A percentile compares a stretch with the other conserved stretches of the same genome.
These are phyloP conservation scores for Metahyphopichia silvanorum DNA, from an alignment of 805 yeast genomes.

Conservation along the genomic window DNA sequence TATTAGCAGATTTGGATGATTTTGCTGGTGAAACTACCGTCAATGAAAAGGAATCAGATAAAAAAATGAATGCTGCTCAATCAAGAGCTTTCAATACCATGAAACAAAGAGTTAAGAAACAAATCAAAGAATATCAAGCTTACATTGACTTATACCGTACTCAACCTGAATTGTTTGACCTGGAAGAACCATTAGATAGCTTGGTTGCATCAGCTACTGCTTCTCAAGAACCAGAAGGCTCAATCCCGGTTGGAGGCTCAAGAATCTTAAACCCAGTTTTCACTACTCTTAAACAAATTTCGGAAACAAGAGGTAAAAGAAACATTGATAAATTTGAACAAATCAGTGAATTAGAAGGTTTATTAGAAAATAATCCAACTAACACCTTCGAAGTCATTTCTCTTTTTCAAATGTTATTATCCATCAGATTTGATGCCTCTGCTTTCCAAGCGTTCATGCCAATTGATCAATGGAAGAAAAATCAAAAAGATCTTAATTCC, in stretches of 20 bases:
- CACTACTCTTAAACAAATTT: slow-evolving; percentile 65
- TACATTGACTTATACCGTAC: slow-evolving; percentile 59
- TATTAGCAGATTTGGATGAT: slow-evolving; percentile 71
- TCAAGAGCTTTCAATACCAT: slow-evolving; percentile 84
- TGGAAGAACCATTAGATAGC: slow-evolving; percentile 43
- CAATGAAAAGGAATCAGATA: slow-evolving; percentile 51
- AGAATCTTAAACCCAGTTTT: slow-evolving; percentile 52
- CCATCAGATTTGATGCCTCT: slow-evolving; percentile 82
- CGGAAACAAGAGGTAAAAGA: slow-evolving; percentile 94
- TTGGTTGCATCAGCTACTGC: slow-evolving; percentile 24
- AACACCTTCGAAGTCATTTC: slow-evolving; percentile 73
- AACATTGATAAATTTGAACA: slow-evolving; percentile 83
- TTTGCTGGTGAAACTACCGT: slow-evolving; percentile 51
- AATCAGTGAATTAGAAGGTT: slow-evolving; percentile 63
- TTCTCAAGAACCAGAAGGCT: slow-evolving; percentile 29
- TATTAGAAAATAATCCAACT: slow-evolving; percentile 34
- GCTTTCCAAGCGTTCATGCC: slow-evolving; percentile 71
- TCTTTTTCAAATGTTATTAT: slow-evolving; percentile 75
- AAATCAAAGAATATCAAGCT: slow-evolving; percentile 62
- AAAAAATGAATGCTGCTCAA: slow-evolving; percentile 77
- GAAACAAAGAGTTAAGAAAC: slow-evolving; percentile 84
- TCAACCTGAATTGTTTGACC: slow-evolving; percentile 73
- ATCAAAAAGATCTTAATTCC: slow-evolving; percentile 57
- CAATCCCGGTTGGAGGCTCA: slow-evolving; percentile 35
- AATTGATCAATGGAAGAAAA: slow-evolving; percentile 71